Evolutionary conservation across 2,329 filamentous ascomycete species (phyloP).

Genomic region (Magnaporthiopsis rhizophila): DNA sequence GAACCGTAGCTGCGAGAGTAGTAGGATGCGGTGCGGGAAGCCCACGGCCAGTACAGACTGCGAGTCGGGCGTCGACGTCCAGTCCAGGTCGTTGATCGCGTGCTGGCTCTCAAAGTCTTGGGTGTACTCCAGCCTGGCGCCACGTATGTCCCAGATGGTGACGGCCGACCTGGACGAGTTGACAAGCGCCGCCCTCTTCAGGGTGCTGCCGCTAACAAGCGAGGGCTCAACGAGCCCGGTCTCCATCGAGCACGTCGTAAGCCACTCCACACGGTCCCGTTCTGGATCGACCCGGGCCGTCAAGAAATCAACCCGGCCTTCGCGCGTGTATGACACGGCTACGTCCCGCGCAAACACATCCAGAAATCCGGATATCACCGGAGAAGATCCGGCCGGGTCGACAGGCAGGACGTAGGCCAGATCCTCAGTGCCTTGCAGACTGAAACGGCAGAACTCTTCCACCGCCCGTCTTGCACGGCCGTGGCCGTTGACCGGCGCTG

Average conservation of each 20-base stretch:
- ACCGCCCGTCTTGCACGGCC: constrained; percentile 14
- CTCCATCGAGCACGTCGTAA: constrained; percentile 73
- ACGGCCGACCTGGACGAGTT: constrained; percentile 64
- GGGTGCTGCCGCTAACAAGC: constrained; percentile 75
- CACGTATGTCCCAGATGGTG: constrained; percentile 86
- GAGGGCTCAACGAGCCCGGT: constrained; percentile 67
- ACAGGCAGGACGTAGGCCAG: constrained; percentile 68
- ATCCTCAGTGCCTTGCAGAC: constrained; percentile 51
- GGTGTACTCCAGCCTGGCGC: constrained; percentile 72
- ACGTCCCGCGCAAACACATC: constrained; percentile 83
- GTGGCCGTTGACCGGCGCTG: constrained; percentile 11
- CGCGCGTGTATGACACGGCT: constrained; percentile 73
- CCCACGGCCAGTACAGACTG: constrained; percentile 90
- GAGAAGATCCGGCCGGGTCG: constrained; percentile 71
- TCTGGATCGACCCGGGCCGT: constrained; percentile 63
- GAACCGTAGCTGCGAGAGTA: constrained; percentile 82
- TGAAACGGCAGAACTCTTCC: constrained; percentile 62
- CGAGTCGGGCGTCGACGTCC: constrained; percentile 84
- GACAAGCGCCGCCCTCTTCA: constrained; percentile 79
- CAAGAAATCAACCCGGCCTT: constrained; percentile 74
- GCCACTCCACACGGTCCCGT: constrained; percentile 63
- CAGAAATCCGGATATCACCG: constrained; percentile 67
- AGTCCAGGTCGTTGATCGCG: constrained; percentile 78
- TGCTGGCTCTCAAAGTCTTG: constrained; percentile 67
- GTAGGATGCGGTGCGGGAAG: constrained; percentile 74